These are phyloP conservation scores for Podila epigama DNA, from an alignment of 192 early-diverging fungal genomes.

Conservation along the genomic window DNA sequence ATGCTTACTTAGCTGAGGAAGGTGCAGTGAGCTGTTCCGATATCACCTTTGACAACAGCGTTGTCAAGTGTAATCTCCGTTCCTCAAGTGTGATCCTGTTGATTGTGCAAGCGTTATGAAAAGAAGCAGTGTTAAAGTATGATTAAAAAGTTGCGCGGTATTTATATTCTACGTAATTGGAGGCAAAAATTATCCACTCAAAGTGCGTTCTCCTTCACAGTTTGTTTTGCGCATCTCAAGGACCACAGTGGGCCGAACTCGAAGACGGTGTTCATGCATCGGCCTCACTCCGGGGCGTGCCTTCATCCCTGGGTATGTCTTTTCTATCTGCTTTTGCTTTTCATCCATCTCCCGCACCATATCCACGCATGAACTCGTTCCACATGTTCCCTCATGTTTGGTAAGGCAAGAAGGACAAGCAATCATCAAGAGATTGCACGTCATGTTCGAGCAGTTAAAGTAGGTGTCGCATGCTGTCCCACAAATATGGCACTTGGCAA, in stretches of 20 bases:
- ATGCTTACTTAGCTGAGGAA: too few relatives aligned
- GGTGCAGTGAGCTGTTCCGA: too few relatives aligned
- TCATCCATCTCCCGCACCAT: constrained; percentile 46
- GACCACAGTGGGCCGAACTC: constrained; percentile 25
- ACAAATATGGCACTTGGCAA: constrained; percentile 75
- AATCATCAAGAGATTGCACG: constrained; percentile 77
- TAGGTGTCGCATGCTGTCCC: constrained; percentile 67
- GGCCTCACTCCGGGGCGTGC: constrained; percentile 29
- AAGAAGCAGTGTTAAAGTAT: too few relatives aligned
- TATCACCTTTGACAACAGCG: too few relatives aligned
- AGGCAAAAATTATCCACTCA: too few relatives aligned
- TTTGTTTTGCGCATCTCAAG: constrained; percentile 25
- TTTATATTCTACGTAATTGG: too few relatives aligned
- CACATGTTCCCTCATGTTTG: constrained; percentile 60
- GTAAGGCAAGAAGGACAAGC: constrained; percentile 65
- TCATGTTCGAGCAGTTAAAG: constrained; percentile 75
- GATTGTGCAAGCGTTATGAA: too few relatives aligned
- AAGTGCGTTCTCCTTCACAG: too few relatives aligned
- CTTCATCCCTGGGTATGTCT: constrained; percentile 38
- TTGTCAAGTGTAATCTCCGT: too few relatives aligned
- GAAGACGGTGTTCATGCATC: constrained; percentile 32
- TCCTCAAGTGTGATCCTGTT: too few relatives aligned
- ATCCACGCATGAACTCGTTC: constrained; percentile 53
- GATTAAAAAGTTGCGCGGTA: too few relatives aligned
- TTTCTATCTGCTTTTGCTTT: constrained; percentile 30